Conservation (phyloP, 352 stramenopile species). For the Pythium phragmitis region DNA sequence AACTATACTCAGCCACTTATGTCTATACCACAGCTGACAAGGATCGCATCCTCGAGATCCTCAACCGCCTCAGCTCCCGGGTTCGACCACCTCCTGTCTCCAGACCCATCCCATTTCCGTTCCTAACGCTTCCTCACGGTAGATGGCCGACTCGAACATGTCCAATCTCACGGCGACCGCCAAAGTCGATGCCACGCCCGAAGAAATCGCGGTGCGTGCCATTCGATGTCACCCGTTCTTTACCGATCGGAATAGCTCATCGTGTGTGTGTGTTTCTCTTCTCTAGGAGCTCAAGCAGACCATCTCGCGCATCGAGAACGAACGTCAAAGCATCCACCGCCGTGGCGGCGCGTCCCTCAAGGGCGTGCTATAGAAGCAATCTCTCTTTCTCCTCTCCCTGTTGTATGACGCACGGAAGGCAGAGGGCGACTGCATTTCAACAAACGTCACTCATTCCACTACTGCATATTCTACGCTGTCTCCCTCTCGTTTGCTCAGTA, state of each 20-base stretch:
- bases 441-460: neutral
- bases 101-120: neutral
- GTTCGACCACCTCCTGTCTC: constrained; percentile 27
- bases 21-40: constrained; percentile 60
- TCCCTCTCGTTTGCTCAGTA: constrained; percentile 12
- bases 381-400: neutral
- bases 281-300: constrained; percentile 65
- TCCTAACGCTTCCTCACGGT: neutral
- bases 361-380: constrained; percentile 53
- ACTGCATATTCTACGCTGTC: neutral
- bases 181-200: constrained; percentile 71
- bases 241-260: neutral
- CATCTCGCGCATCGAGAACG: constrained; percentile 73
- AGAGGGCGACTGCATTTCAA: constrained; percentile 1
- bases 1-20: neutral
- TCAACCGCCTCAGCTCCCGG: constrained; percentile 82
- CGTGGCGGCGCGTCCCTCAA: constrained; percentile 78
- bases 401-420: neutral
- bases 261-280: neutral
- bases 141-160: constrained; percentile 88
- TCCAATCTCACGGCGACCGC: constrained; percentile 81
- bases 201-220: constrained; percentile 60
- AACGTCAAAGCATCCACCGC: constrained; percentile 80
- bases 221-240: neutral
- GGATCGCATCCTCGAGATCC: constrained; percentile 85